Percentiles rank a stretch among this genome's conserved stretches.
phyloP scores from a whole-genome alignment of 345 rosid genomes.

The Salix caprea region DNA sequence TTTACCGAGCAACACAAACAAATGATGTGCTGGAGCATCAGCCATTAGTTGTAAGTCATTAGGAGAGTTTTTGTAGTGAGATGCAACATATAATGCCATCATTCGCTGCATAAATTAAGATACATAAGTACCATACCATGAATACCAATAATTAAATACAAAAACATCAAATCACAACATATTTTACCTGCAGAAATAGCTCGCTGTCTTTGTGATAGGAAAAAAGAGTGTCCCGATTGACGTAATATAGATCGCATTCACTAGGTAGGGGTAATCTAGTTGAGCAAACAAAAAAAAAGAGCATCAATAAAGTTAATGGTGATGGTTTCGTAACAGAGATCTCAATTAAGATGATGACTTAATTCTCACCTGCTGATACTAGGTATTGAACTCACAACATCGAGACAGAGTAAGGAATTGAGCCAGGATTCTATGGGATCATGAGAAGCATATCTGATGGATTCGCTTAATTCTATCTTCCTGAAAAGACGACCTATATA shows the following conservation, averaged over 20 bases:
- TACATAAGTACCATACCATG: conserved; percentile 15
- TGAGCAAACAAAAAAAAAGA: conserved; percentile 9
- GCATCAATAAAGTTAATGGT: conserved; percentile 5
- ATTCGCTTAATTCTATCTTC: conserved; percentile 86
- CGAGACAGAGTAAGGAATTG: conserved; percentile 80
- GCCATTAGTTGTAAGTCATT: conserved; percentile 95
- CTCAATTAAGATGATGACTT: background rate
- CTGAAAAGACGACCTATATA: conserved; percentile 73
- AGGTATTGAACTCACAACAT: conserved; percentile 68
- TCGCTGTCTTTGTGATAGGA: conserved; percentile 94
- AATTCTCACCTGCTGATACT: conserved; percentile 53
- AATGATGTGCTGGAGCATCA: conserved; percentile 99
- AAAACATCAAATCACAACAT: background rate
- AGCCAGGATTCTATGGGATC: conserved; percentile 99
- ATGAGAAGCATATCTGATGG: conserved; percentile 86
- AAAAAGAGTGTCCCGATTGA: conserved; percentile 88
- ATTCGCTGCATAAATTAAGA: conserved; percentile 60
- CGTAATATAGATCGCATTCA: conserved; percentile 87
- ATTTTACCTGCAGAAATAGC: conserved; percentile 46
- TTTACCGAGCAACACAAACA: conserved; percentile 86
- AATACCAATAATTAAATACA: background rate
- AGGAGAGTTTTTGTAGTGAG: conserved; percentile 98
- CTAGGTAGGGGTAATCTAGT: conserved; percentile 73
- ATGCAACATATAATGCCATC: conserved; percentile 94
- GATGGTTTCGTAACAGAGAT: background rate